Base-by-base conservation (phyloP, 2,329 filamentous ascomycete genomes). In the Mariannaea sp. region DNA sequence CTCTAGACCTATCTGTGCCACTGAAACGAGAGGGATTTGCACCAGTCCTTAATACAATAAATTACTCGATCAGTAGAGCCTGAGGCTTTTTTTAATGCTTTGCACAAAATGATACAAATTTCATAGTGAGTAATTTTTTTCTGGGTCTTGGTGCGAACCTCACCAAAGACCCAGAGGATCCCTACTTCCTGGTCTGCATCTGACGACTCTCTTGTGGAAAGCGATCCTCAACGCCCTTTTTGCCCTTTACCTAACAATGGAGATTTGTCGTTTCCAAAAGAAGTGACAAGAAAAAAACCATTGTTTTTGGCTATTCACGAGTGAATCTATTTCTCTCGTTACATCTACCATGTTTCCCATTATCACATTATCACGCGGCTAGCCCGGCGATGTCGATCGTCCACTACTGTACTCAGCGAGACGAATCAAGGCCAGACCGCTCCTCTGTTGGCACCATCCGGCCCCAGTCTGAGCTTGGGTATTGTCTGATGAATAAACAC, bases 11-110 rank as follows among this genome's bases (percentile, higher is more conserved):
- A 43, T 27, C 38, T 44, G 30, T 47, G 26, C 20, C 50, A 44
- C 50, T 53, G 50, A 53, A 53, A 53, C 50, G 39, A 48, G 50
- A 30, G 32, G 16, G 29, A 43, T 38, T 44, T 53, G 50, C 44
- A 53, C 39, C 14, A 39, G 40, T 49, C 39, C 50, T 36, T 53
- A 29, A 36, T 43, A 49, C 39, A 14, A 16, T 32, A 17, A 49
- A 49, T 47, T 29, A 49, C 44, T 53, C 39, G 50, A 49, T 32
- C 35, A 24, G 32, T 38, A 43, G 32, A 43, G 42, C 45, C 27
- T 29, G 17, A 35, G 22, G 49, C 22, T 17, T 30, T 43, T 36
- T 47, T 48, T 43, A 47, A 43, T 32, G 50, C 50, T 30, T 41
- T 4, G 19, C 13, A 41, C 17, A 19, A 20, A 27, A 40, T 29